Percentiles rank a stretch among this genome's conserved stretches.
phyloP scores from a whole-genome alignment of 345 rosid species.

The Linum lewisii region DNA sequence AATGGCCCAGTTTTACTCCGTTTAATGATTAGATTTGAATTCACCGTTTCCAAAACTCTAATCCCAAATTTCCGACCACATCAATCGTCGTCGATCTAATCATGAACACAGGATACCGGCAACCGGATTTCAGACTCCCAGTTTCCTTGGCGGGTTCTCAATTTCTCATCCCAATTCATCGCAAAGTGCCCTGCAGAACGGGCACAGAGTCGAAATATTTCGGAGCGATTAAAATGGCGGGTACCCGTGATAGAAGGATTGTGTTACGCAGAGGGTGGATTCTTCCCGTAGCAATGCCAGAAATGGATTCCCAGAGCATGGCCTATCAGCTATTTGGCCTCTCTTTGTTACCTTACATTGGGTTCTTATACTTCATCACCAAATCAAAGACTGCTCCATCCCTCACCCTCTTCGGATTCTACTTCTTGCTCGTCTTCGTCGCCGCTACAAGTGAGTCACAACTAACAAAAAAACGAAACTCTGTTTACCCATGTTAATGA shows the following conservation, averaged over 20 bases:
- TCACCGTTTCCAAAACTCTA: background rate
- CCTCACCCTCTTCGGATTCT: constrained; percentile 87
- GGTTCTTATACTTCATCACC: constrained; percentile 83
- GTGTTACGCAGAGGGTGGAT: constrained; percentile 36
- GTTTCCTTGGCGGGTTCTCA: constrained; percentile 12
- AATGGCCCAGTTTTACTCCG: no score
- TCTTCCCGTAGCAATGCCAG: constrained; percentile 77
- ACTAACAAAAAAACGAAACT: background rate
- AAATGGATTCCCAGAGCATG: constrained; percentile 64
- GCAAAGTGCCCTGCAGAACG: constrained; percentile 5
- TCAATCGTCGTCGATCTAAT: background rate
- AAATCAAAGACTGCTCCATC: constrained; percentile 76
- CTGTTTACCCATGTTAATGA: background rate
- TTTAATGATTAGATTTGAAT: no score
- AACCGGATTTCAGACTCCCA: constrained; percentile 11
- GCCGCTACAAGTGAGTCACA: constrained; percentile 72
- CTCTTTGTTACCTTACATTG: constrained; percentile 76
- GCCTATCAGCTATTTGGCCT: constrained; percentile 72
- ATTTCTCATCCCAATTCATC: constrained; percentile 15
- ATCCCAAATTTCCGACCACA: background rate
- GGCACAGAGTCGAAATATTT: constrained; percentile 10
- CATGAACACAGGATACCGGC: constrained; percentile 19
- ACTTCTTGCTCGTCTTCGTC: constrained; percentile 82
- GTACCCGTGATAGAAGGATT: constrained; percentile 12
- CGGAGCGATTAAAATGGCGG: constrained; percentile 10